phyloP scores from a whole-genome alignment of 495 filamentous ascomycete genomes.

The Pyrenula massariospora region DNA sequence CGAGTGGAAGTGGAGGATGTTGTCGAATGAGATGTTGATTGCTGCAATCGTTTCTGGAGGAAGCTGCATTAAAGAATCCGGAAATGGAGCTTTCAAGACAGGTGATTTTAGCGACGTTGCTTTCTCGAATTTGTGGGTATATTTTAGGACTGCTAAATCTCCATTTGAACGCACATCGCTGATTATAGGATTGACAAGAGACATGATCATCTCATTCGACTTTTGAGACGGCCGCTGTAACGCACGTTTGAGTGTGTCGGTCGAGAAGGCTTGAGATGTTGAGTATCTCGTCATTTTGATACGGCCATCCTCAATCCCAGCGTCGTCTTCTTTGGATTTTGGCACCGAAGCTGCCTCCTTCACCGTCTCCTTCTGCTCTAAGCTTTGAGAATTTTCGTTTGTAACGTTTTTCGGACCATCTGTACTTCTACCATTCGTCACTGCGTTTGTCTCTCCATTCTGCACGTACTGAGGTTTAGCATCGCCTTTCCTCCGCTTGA shows the following conservation, averaged over 20 bases:
- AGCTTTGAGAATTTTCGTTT: slow-evolving; percentile 4
- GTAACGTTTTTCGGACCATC: slow-evolving; percentile 2
- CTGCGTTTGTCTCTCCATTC: background rate
- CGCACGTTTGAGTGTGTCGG: slow-evolving; percentile 50
- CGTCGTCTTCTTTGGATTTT: slow-evolving; percentile 22
- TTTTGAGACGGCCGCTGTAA: slow-evolving; percentile 85
- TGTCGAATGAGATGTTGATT: slow-evolving; percentile 87
- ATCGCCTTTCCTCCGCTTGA: slow-evolving; percentile 82
- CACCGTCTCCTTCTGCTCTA: slow-evolving; percentile 14
- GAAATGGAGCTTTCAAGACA: slow-evolving; percentile 80
- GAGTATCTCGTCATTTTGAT: slow-evolving; percentile 72
- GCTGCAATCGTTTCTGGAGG: slow-evolving; percentile 70
- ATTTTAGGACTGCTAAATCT: slow-evolving; percentile 76
- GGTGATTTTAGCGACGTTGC: slow-evolving; percentile 81
- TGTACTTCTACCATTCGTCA: background rate
- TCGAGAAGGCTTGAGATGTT: slow-evolving; percentile 47
- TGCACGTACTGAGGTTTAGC: slow-evolving; percentile 57
- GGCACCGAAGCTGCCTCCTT: slow-evolving; percentile 29
- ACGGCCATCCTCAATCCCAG: slow-evolving; percentile 42
- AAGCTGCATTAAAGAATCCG: slow-evolving; percentile 71
- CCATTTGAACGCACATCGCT: slow-evolving; percentile 68
- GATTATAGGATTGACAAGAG: slow-evolving; percentile 82
- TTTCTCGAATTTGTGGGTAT: slow-evolving; percentile 95
- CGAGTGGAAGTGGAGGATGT: slow-evolving; percentile 86
- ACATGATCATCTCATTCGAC: slow-evolving; percentile 80